These are phyloP conservation scores for Lobosporangium transversale DNA, from an alignment of 192 early-diverging fungal genomes.

Conservation along the genomic window DNA sequence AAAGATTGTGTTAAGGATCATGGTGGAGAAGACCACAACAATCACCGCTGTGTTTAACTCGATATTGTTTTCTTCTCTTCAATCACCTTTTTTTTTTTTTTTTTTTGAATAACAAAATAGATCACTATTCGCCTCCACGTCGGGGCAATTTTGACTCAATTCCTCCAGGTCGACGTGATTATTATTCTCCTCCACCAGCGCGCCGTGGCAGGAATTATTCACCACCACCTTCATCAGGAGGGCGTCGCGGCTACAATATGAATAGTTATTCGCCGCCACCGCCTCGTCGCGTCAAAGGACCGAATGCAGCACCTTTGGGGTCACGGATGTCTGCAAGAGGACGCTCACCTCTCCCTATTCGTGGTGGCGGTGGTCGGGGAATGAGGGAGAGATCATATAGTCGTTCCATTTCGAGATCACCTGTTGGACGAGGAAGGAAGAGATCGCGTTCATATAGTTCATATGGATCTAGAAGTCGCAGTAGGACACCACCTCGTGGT, in stretches of 20 bases:
- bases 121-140: slow-evolving; percentile 39
- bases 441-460: slow-evolving; percentile 47
- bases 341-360: slow-evolving; percentile 31
- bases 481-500: slow-evolving; percentile 10
- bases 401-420: slow-evolving; percentile 39
- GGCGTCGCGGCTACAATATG: slow-evolving; percentile 1
- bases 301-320: slow-evolving; percentile 39
- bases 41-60: background rate
- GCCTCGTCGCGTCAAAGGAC: slow-evolving; percentile 20
- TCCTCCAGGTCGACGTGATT: slow-evolving; percentile 19
- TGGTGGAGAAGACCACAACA: too few relatives aligned
- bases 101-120: slow-evolving; percentile 10
- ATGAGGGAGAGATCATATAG: slow-evolving; percentile 26
- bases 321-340: slow-evolving; percentile 20
- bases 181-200: slow-evolving; percentile 30
- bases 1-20: too few relatives aligned
- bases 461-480: slow-evolving; percentile 43
- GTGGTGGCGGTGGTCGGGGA: slow-evolving; percentile 10
- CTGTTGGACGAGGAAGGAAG: slow-evolving; percentile 40
- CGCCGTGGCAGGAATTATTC: slow-evolving; percentile 25
- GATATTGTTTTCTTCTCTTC: background rate
- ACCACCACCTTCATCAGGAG: slow-evolving; percentile 22
- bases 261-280: slow-evolving; percentile 12
- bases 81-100: background rate
- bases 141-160: slow-evolving; percentile 9